Conservation (phyloP, 768 basidiomycete species). For the Calocybe indica region DNA sequence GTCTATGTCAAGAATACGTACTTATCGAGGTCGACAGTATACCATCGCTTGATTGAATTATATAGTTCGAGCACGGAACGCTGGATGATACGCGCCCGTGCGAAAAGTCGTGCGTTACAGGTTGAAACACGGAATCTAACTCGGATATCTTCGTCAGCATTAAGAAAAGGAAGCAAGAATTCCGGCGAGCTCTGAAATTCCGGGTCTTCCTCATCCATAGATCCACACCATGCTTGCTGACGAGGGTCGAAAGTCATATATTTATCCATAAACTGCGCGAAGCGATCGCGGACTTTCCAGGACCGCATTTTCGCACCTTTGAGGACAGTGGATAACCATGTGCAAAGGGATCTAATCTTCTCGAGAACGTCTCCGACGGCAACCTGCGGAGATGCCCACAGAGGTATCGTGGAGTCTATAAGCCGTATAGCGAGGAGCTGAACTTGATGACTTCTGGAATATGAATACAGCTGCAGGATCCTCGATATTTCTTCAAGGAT, state of each 20-base stretch:
- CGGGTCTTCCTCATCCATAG: constrained; percentile 20
- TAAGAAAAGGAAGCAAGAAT: constrained; percentile 44
- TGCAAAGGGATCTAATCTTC: constrained; percentile 42
- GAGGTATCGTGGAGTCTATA: constrained; percentile 54
- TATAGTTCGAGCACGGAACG: constrained; percentile 36
- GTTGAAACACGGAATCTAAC: constrained; percentile 75
- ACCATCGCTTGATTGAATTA: constrained; percentile 33
- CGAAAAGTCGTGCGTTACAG: constrained; percentile 53
- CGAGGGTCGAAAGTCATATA: constrained; percentile 58
- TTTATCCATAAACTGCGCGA: constrained; percentile 58
- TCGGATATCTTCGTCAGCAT: constrained; percentile 71
- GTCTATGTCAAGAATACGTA: constrained; percentile 24
- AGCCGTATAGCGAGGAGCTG: constrained; percentile 53
- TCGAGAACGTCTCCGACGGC: constrained; percentile 30
- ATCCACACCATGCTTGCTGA: constrained; percentile 41
- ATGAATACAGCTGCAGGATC: constrained; percentile 49
- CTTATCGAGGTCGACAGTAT: constrained; percentile 43
- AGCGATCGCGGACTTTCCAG: constrained; percentile 64
- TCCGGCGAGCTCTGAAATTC: constrained; percentile 30
- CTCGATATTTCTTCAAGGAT: constrained; percentile 50
- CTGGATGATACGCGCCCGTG: constrained; percentile 32
- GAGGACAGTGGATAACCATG: constrained; percentile 47
- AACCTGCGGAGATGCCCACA: constrained; percentile 42
- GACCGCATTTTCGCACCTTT: constrained; percentile 36
- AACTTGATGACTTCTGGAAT: constrained; percentile 45